Base-by-base conservation (phyloP, 768 basidiomycete species). In the Ramaria rubella region DNA sequence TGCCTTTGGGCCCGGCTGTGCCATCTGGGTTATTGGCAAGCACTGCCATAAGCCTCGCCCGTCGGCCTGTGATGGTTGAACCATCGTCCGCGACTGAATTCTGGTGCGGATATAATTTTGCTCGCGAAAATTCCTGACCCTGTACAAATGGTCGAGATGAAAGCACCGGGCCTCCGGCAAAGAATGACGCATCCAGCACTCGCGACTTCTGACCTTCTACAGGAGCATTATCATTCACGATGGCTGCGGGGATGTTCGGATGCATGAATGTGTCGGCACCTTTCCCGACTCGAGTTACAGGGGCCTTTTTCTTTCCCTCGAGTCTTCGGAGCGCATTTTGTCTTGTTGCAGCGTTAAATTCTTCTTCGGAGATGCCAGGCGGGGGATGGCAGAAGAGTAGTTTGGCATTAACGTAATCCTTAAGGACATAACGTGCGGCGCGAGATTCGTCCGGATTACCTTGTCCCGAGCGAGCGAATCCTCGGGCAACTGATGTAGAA, bases 391-490 rank as follows among this genome's bases (percentile, higher is more conserved):
- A 93, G 69, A 81, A 97, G 8, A 98, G 77, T 0, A 99, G 77
- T 64, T 91, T 93, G 24, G 90, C 96, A 63, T 88, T 94, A 59
- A 98, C 94, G 65, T 94, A 99, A 72, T 99, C 96, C 69, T 99
- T 99, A 49, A 99, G 78, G 55, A 99, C 77, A 66, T 87, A 87
- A 58, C 96, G 83, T 15, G 95, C 91, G 0, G 96, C 83, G 51
- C 93, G 86, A 29, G 96, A 92, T 67, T 97, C 94, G 66, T 99
- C 96, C 9, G 95, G 94, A 70, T 94, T 96, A 42, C 96, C 96
- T 73, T 94, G 92, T 1, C 95, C 92, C 1, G 94, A 83, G 36
- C 95, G 83, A 65, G 85, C 89, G 70, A 88, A 96, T 31, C 96
- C 96, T 62, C 95, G 78, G 27, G 84, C 95, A 64, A 98, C 96